Base-by-base conservation (phyloP, 169 alveolate genomes). In the Cryptosporidium meleagridis region DNA sequence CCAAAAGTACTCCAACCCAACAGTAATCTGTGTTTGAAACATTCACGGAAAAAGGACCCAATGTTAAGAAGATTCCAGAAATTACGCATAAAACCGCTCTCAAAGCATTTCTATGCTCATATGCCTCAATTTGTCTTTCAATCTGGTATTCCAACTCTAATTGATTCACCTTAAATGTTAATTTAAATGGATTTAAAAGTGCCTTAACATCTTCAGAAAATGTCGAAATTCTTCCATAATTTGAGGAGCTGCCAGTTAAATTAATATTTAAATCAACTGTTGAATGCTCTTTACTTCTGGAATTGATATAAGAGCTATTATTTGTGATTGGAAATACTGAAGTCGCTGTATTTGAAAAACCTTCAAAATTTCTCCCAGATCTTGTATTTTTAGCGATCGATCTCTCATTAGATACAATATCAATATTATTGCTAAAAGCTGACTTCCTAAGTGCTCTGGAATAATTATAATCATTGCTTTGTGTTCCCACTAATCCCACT, bases 61-160 rank as follows among this genome's bases (percentile, higher is more conserved):
- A 58, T 0, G 26, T 55, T 18, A 73, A 55, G 44, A 73, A 52
- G 31, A 73, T 55, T 7, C 48, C 71, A 6, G 86, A 55, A n/a
- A 73, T 31, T 37, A 73, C 86, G 1, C 59, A 73, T 31, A 73
- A 39, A 58, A 73, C 86, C 10, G 70, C 86, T 73, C 86, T 73
- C 37, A 73, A 21, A 53, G 86, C 58, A 73, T 73, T 53, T 39
- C 86, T 53, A 9, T 73, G 71, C 9, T 73, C 39, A 58, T 73
- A 59, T 14, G 71, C 65, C 5, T 73, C 86, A 35, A 55, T 31
- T 35, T 73, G 70, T 26, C 71, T 53, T 35, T 73, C 86, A 29
- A 53, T 73, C 26, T 73, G 86, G 41, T 73, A 73, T 58, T 73
- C 72, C 18, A 73, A n/a, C 26, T 73, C 86, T 5, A 73, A 21